A percentile compares a stretch with the other conserved stretches of the same genome.
Conservation (phyloP, 1,284 basidiomycete genomes). For the Malassezia arunalokei region DNA sequence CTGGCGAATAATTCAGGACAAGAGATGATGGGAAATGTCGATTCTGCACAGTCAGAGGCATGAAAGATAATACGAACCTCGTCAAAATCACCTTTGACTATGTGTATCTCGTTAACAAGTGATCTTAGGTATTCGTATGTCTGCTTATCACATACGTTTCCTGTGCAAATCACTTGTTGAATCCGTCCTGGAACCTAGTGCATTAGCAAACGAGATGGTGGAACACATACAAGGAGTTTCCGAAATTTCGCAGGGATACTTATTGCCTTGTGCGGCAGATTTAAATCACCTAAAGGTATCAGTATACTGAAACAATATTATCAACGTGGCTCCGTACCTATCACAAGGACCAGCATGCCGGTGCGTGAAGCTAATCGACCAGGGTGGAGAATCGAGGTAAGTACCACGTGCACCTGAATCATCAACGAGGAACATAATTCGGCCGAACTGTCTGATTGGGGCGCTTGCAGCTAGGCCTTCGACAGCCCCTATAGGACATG, state of each 20-base stretch:
- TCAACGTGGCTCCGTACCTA: slow-evolving; percentile 16
- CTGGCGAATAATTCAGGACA: slow-evolving; percentile 70
- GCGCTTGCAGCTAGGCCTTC: no score
- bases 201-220: not conserved
- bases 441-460: no score
- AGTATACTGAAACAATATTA: not conserved
- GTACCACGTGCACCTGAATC: no score
- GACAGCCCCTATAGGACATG: no score
- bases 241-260: slow-evolving; percentile 93
- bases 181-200: slow-evolving; percentile 68
- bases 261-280: slow-evolving; percentile 51
- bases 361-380: no score
- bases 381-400: no score
- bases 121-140: slow-evolving; percentile 93
- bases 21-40: slow-evolving; percentile 66
- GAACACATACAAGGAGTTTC: slow-evolving; percentile 61
- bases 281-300: slow-evolving; percentile 26
- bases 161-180: slow-evolving; percentile 92
- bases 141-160: slow-evolving; percentile 92
- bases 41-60: slow-evolving; percentile 46
- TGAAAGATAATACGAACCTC: slow-evolving; percentile 54
- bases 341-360: slow-evolving; percentile 36
- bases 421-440: no score
- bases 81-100: slow-evolving; percentile 88
- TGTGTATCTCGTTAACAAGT: slow-evolving; percentile 85